These are phyloP conservation scores for Mycena galopus DNA, from an alignment of 768 basidiomycete species.

Conservation along the genomic window DNA sequence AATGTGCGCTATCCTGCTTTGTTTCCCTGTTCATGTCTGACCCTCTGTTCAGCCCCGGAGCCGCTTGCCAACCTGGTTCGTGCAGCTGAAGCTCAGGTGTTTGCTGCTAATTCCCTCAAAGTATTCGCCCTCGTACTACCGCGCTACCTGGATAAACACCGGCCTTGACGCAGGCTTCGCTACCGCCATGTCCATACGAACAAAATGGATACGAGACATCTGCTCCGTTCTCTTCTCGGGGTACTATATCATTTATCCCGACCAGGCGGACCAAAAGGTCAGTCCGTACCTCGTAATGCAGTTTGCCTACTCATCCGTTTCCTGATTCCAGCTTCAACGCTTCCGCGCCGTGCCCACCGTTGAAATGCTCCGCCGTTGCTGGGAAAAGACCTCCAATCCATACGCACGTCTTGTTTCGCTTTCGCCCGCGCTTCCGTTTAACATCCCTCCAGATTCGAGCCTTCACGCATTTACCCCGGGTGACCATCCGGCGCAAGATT, in stretches of 20 bases:
- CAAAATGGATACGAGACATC: conserved; percentile 92
- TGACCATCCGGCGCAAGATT: conserved; percentile 80
- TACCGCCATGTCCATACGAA: conserved; percentile 92
- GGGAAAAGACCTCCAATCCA: conserved; percentile 97
- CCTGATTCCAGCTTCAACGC: conserved; percentile 77
- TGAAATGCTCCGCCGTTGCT: conserved; percentile 94
- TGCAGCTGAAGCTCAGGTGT: not conserved
- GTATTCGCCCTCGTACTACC: conserved; percentile 95
- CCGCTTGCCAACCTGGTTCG: conserved; percentile 89
- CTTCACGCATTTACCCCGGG: conserved; percentile 68
- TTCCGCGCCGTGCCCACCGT: conserved; percentile 95
- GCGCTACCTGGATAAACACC: conserved; percentile 94
- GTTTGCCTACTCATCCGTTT: not conserved
- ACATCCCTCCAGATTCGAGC: conserved; percentile 69
- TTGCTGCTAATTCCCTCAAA: conserved; percentile 44
- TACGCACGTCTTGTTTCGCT: conserved; percentile 67
- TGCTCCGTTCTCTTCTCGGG: conserved; percentile 86
- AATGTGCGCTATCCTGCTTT: conserved; percentile 62
- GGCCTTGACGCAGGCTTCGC: conserved; percentile 98
- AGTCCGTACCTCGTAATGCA: conserved; percentile 31
- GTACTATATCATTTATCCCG: conserved; percentile 90
- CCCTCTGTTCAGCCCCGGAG: conserved; percentile 79
- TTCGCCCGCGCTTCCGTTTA: not conserved
- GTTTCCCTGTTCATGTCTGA: conserved; percentile 15
- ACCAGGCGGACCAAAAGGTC: conserved; percentile 97